These are phyloP conservation scores for Boletus coccyginus DNA, from an alignment of 768 basidiomycete species.

Conservation along the genomic window DNA sequence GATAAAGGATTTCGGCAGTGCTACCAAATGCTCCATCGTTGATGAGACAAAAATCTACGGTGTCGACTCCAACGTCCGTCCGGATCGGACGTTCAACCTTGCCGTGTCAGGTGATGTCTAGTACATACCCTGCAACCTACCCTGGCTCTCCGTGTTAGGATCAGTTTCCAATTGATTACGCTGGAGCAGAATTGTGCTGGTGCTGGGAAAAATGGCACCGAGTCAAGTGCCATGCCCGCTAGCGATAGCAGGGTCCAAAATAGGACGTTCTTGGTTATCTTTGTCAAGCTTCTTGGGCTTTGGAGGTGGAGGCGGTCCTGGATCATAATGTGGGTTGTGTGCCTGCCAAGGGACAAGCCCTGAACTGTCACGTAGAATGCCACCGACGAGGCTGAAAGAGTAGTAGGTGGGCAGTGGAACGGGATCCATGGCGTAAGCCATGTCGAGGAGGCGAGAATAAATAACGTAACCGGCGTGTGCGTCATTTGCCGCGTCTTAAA, in stretches of 20 bases:
- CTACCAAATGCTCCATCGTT: neutral
- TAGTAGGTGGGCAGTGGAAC: conserved; percentile 43
- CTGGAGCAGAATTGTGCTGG: neutral
- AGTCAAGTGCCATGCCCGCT: neutral
- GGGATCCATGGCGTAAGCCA: conserved; percentile 39
- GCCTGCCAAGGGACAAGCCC: conserved; percentile 46
- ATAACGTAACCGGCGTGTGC: conserved; percentile 61
- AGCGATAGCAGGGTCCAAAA: neutral
- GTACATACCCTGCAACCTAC: neutral
- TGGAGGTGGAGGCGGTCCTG: conserved; percentile 62
- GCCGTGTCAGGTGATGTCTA: neutral
- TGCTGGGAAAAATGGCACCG: neutral
- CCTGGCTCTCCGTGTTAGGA: neutral
- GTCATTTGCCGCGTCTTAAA: conserved; percentile 69
- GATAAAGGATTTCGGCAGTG: neutral
- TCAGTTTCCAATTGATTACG: neutral
- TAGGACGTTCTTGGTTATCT: neutral
- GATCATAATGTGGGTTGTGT: conserved; percentile 67
- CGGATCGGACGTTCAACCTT: neutral
- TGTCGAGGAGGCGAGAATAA: conserved; percentile 43
- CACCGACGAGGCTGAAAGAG: conserved; percentile 52
- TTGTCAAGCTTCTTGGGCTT: conserved; percentile 24
- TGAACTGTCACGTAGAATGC: conserved; percentile 41
- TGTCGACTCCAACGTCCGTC: neutral
- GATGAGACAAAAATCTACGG: neutral